Conservation (phyloP, 2,329 filamentous ascomycete genomes). For the Diaporthe sp. region DNA sequence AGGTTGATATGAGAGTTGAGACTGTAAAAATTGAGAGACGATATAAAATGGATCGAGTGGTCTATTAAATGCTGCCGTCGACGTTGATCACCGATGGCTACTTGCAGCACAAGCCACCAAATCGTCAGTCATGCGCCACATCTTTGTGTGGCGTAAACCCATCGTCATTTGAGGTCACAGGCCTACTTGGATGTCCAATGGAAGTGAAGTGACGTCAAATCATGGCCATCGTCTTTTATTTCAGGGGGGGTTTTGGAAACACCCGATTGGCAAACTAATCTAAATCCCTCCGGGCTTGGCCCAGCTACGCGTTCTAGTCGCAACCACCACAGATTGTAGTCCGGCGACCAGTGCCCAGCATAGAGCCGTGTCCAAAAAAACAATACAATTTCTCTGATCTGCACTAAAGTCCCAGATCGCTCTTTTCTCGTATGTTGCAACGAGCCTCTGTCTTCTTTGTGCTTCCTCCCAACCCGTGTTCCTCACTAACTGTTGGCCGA, state of each 20-base stretch:
- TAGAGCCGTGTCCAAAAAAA: not conserved
- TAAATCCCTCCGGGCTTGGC: slow-evolving; percentile 3
- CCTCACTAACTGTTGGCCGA: not conserved
- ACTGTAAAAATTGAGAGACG: not conserved
- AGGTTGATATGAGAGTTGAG: not conserved
- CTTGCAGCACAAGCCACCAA: not conserved
- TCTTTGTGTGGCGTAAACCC: not conserved
- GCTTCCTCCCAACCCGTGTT: not conserved
- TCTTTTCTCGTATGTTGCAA: not conserved
- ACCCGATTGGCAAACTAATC: not conserved
- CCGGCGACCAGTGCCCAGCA: not conserved
- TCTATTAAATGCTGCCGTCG: not conserved
- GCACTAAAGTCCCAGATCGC: too few species aligned
- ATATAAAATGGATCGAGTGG: not conserved
- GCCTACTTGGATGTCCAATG: not conserved
- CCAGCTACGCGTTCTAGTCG: not conserved
- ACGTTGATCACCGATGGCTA: not conserved
- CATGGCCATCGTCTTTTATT: not conserved
- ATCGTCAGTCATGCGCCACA: slow-evolving; percentile 11
- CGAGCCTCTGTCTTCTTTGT: too few species aligned
- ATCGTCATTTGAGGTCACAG: slow-evolving; percentile 5
- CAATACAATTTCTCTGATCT: too few species aligned
- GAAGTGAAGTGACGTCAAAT: slow-evolving; percentile 3
- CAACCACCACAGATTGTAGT: not conserved
- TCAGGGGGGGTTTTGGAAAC: not conserved